Conservation (phyloP, 148 eudicot species). For the Polygonum aviculare region DNA sequence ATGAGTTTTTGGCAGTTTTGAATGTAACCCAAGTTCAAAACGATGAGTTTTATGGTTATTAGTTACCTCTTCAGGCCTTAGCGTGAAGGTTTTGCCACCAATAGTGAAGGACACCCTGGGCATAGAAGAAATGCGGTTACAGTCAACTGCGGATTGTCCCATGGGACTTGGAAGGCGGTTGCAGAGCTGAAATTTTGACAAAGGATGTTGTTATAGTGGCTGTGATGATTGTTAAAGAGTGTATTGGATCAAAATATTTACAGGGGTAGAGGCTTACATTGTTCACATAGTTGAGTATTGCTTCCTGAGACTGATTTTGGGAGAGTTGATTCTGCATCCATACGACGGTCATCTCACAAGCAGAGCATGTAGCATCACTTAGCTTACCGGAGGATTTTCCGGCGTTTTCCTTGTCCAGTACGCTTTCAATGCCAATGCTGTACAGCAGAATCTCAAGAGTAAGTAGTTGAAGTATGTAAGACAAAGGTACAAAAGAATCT, state of each 20-base stretch:
- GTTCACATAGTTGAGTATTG: constrained; percentile 47
- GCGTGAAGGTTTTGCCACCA: constrained; percentile 59
- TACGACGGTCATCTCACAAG: constrained; percentile 91
- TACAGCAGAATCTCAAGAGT: neutral
- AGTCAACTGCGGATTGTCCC: constrained; percentile 74
- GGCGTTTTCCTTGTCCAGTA: constrained; percentile 34
- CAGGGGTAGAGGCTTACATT: constrained; percentile 31
- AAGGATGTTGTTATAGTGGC: constrained; percentile 7
- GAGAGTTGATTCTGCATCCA: constrained; percentile 81
- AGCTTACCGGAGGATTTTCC: constrained; percentile 32
- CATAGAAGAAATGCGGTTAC: constrained; percentile 54
- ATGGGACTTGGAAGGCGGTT: constrained; percentile 64
- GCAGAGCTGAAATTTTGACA: constrained; percentile 47
- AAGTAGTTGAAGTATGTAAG: neutral
- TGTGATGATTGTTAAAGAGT: neutral
- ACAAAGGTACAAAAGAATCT: neutral
- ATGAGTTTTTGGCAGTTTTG: neutral
- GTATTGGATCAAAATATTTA: neutral
- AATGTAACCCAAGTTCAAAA: neutral
- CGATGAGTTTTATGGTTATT: neutral
- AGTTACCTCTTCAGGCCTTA: constrained; percentile 65
- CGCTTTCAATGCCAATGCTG: constrained; percentile 75
- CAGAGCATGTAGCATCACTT: constrained; percentile 53
- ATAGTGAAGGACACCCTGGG: constrained; percentile 76
- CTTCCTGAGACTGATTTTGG: constrained; percentile 66